Base-by-base conservation (phyloP, 2,329 filamentous ascomycete species). In the Ceratocystiopsis brevicomis region DNA sequence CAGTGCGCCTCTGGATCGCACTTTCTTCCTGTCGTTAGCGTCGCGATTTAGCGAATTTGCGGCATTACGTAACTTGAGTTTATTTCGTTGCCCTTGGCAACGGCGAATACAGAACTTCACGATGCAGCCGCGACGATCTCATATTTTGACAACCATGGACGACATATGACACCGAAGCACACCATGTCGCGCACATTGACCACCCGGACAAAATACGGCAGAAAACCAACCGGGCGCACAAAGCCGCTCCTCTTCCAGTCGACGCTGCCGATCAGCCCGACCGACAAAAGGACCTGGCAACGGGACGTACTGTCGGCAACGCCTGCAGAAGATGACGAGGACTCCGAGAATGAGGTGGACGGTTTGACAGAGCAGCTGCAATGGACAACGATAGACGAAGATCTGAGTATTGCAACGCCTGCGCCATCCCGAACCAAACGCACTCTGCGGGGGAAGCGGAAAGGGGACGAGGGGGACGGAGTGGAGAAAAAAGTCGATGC, bases 221-320 rank as follows among this genome's bases (percentile, higher is more conserved):
- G 67, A 33, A 41, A 38, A 47, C 59, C 59, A 38, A 59, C 60
- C 30, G 68, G 61, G 46, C 64, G 64, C 38, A 59, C 65, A 21
- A 68, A 61, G 46, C 59, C 63, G 16, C 62, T 68, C 37, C 60
- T 66, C 18, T 56, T 70, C 38, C 71, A 73, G 48, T 64, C 64
- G 17, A 66, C 71, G 50, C 54, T 73, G 10, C 67, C 69, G 0
- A 63, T 64, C 45, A 71, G 65, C 38, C 70, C 70, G 3, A 47
- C 64, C 41, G 63, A 65, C 40, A 30, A 30, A 30, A 6, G 25
- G 10, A 30, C 25, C 25, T 55, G 50, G 41, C 43, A 43, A 40
- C 47, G 40, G 6, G 8, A 30, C 25, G 2, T 30, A 9, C 8
- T 30, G 10, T 6, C 25, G 6, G 8, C 4, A 30, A 9, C 8